A percentile compares a stretch with the other conserved stretches of the same genome.
phyloP scores from a whole-genome alignment of 2,329 filamentous ascomycete species.

The Tympanopsis confertula region DNA sequence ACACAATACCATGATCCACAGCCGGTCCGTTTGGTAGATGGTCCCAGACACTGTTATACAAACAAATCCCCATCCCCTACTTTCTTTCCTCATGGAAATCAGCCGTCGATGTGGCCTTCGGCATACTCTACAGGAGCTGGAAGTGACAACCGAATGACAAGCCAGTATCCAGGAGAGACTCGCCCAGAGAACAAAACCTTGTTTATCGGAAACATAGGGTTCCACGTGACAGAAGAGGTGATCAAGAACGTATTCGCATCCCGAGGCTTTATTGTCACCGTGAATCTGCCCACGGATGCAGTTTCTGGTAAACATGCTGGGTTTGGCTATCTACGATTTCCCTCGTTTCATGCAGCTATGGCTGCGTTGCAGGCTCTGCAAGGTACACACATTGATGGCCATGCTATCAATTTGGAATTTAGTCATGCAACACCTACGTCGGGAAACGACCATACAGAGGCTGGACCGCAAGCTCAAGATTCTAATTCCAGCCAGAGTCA shows the following conservation, averaged over 20 bases:
- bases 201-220: constrained; percentile 26
- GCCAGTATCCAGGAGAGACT: too few relatives aligned
- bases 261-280: constrained; percentile 20
- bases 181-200: constrained; percentile 12
- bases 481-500: too few relatives aligned
- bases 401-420: constrained; percentile 24
- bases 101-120: too few relatives aligned
- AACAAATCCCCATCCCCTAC: too few relatives aligned
- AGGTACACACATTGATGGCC: constrained; percentile 21
- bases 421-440: constrained; percentile 12
- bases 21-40: too few relatives aligned
- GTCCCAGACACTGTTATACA: too few relatives aligned
- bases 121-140: too few relatives aligned
- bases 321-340: constrained; percentile 24
- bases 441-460: neutral
- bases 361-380: constrained; percentile 21
- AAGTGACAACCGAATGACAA: too few relatives aligned
- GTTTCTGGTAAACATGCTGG: constrained; percentile 19
- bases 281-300: constrained; percentile 19
- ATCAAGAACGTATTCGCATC: constrained; percentile 21
- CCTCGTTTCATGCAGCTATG: constrained; percentile 17
- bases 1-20: too few relatives aligned
- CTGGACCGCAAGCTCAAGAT: too few relatives aligned
- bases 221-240: constrained; percentile 19
- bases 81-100: too few relatives aligned